Evolutionary conservation across 257 asterid species (phyloP), one percentile per base, ranked within the genome.

Genomic region (Ilex asprella): DNA sequence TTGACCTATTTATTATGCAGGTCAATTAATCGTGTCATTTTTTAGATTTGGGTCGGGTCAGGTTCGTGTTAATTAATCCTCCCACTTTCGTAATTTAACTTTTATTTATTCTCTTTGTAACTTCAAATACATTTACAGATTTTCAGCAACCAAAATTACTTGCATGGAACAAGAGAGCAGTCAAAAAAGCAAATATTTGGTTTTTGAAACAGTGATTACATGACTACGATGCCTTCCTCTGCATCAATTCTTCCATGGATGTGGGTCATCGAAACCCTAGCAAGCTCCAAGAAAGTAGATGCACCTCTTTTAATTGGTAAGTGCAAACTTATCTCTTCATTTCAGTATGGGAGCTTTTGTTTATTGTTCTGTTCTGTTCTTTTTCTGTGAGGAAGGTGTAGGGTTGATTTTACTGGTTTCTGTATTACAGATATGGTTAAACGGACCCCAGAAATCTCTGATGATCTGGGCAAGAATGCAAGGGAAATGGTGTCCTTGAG

Each of bases 191-290:
- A 35, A 35, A 35, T 35, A 35, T 35, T 35, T 35, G 41, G 5
- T 35, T 35, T 35, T 35, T 35, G 41, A 35, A 35, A 35, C 41
- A 8, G 41, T 35, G 41, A 35, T 35, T 35, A 3, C 41, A 35
- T 35, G 41, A 2, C 41, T 35, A 35, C 5, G 7, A 35, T 35
- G 41, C 8, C 41, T 35, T 35, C 8, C 5, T 35, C 41, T 35
- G 54, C 54, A 1, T 71, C 80, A 58, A 58, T 58, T 56, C 76
- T 82, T 43, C 87, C 89, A 8, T 72, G 80, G 84, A 69, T 67
- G 56, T 82, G 87, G 89, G 89, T 74, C 64, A 68, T 86, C 31
- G 92, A 82, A 76, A 72, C 81, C 21, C 74, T 86, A 56, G 72
- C 82, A 56, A 62, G 71, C 72, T 84, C 70, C 56, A 70, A 69